These are phyloP conservation scores for Panaeolus cyanescens DNA, from an alignment of 768 basidiomycete genomes.

Conservation along the genomic window DNA sequence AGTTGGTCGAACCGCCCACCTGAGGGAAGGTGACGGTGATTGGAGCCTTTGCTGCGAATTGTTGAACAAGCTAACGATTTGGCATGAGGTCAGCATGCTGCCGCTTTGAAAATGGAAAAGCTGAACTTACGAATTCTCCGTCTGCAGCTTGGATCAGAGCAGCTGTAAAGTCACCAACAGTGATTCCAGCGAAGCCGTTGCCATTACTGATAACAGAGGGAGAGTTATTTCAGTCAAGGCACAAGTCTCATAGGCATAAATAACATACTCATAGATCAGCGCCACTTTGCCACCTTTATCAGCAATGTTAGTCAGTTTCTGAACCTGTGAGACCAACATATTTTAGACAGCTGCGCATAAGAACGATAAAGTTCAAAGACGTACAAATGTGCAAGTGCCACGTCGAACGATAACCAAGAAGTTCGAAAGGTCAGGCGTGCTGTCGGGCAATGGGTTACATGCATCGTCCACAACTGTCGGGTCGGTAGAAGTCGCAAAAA, in stretches of 20 bases:
- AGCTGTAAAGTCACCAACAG: slow-evolving; percentile 42
- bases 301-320: slow-evolving; percentile 53
- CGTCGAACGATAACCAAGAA: slow-evolving; percentile 57
- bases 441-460: slow-evolving; percentile 54
- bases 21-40: slow-evolving; percentile 52
- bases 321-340: slow-evolving; percentile 24
- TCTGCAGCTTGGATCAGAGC: slow-evolving; percentile 53
- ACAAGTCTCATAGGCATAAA: not conserved
- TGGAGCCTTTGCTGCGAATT: slow-evolving; percentile 41
- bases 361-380: slow-evolving; percentile 5
- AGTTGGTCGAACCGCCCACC: slow-evolving; percentile 35
- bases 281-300: slow-evolving; percentile 49
- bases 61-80: slow-evolving; percentile 43
- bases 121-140: slow-evolving; percentile 49
- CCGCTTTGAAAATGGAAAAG: not conserved
- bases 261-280: slow-evolving; percentile 54
- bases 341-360: not conserved
- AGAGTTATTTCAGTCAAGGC: not conserved
- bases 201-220: slow-evolving; percentile 40
- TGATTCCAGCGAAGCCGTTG: slow-evolving; percentile 42
- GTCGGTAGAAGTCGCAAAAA: slow-evolving; percentile 57
- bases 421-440: slow-evolving; percentile 51
- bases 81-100: not conserved
- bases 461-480: slow-evolving; percentile 54
- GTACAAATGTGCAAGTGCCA: slow-evolving; percentile 58